phyloP scores from a whole-genome alignment of 176 grass and related monocot genomes.

The Pontederia paniculata region DNA sequence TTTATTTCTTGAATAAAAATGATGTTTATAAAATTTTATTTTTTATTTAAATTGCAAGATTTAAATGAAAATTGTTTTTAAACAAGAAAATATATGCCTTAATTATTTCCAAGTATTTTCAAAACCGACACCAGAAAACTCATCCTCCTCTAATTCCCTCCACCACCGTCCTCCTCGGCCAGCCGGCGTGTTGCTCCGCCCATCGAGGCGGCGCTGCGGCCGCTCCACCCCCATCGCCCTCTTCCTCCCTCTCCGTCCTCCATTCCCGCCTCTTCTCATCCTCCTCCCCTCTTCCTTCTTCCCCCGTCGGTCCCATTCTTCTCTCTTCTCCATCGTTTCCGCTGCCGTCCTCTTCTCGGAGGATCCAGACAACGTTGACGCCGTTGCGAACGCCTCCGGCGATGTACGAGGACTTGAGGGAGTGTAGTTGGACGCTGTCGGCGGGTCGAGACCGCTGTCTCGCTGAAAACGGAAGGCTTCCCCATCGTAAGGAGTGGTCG shows the following conservation, averaged over 20 bases:
- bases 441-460: constrained; percentile 60
- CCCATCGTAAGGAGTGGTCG: constrained; percentile 58
- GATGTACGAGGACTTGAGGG: constrained; percentile 82
- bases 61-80: too few species aligned
- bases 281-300: constrained; percentile 18
- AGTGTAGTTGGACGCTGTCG: constrained; percentile 55
- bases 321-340: constrained; percentile 14
- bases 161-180: too few species aligned
- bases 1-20: too few species aligned
- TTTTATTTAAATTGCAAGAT: too few species aligned
- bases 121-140: too few species aligned
- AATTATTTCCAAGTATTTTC: too few species aligned
- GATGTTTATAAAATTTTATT: too few species aligned
- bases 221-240: constrained; percentile 68
- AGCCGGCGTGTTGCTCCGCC: too few species aligned
- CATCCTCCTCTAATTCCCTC: too few species aligned
- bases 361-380: background rate
- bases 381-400: constrained; percentile 24
- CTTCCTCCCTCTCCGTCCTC: constrained; percentile 32
- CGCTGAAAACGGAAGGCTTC: constrained; percentile 46
- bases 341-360: constrained; percentile 28
- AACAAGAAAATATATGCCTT: too few species aligned
- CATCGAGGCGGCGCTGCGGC: constrained; percentile 53
- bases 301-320: background rate
- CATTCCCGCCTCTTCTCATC: constrained; percentile 26